Percentiles rank a stretch among this genome's conserved stretches.
These are phyloP conservation scores for Trichophyton verrucosum DNA, from an alignment of 2,329 filamentous ascomycete genomes.

Conservation along the genomic window DNA sequence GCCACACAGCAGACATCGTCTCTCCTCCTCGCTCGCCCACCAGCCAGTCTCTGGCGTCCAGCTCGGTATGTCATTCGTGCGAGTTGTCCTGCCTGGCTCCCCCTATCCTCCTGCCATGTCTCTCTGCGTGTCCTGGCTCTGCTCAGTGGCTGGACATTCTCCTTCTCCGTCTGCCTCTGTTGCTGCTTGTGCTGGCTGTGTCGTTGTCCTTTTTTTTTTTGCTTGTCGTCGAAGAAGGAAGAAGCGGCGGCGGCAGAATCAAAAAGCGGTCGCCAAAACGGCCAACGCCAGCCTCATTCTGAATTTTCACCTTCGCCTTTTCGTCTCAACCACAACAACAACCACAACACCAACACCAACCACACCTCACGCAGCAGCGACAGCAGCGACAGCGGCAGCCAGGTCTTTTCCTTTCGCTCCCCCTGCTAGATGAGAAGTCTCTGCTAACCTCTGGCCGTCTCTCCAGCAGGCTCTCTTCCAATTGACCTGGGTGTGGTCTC, in stretches of 20 bases:
- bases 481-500: neutral
- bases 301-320: neutral
- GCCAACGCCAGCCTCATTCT: slow-evolving; percentile 4
- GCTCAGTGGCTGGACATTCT: neutral
- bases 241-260: neutral
- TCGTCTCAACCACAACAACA: neutral
- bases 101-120: neutral
- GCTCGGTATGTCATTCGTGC: neutral
- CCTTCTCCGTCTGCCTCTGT: neutral
- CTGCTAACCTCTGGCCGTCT: neutral
- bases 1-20: neutral
- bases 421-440: neutral
- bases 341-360: neutral
- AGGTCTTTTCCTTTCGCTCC: neutral
- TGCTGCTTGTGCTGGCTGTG: neutral
- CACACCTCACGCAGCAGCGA: neutral
- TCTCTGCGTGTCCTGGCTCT: neutral
- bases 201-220: neutral
- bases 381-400: neutral
- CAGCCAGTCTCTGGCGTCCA: neutral
- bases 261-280: neutral
- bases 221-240: neutral
- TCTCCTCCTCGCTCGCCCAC: neutral
- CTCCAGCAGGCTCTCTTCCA: neutral
- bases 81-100: neutral